Conservation (phyloP, 2,329 filamentous ascomycete species). For the Pseudogymnoascus pannorum region DNA sequence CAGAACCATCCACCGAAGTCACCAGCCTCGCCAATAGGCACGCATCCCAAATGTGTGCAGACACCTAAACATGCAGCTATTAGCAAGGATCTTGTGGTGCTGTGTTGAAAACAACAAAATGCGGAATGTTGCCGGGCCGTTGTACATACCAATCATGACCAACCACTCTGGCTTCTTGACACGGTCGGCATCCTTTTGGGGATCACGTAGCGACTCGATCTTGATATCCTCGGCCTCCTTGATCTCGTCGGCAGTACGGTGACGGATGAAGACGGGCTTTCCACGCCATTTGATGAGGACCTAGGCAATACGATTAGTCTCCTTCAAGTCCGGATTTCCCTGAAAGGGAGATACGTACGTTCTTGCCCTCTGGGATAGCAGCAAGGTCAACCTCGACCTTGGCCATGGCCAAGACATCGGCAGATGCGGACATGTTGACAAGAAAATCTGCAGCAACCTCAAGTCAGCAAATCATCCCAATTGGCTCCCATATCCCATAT, state of each 20-base stretch:
- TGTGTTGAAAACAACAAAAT: neutral
- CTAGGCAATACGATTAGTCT: slow-evolving; percentile 35
- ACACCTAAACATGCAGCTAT: slow-evolving; percentile 54
- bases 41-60: slow-evolving; percentile 98
- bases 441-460: slow-evolving; percentile 70
- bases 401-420: slow-evolving; percentile 96
- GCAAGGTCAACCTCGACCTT: slow-evolving; percentile 97
- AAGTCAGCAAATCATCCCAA: slow-evolving; percentile 21
- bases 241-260: slow-evolving; percentile 91
- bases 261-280: slow-evolving; percentile 99
- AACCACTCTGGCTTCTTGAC: slow-evolving; percentile 99
- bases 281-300: slow-evolving; percentile 99
- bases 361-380: slow-evolving; percentile 97
- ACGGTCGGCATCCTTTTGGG: slow-evolving; percentile 82
- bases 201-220: slow-evolving; percentile 78
- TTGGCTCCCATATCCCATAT: slow-evolving; percentile 12
- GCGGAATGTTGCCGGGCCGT: neutral
- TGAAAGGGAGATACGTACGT: slow-evolving; percentile 53
- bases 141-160: slow-evolving; percentile 78
- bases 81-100: slow-evolving; percentile 20
- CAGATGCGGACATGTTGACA: slow-evolving; percentile 99
- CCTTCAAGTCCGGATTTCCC: neutral
- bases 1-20: slow-evolving; percentile 99
- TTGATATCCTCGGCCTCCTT: slow-evolving; percentile 87
- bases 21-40: slow-evolving; percentile 96